Evolutionary conservation across 495 filamentous ascomycete genomes (phyloP).

Genomic region (Neurospora pannonica): DNA sequence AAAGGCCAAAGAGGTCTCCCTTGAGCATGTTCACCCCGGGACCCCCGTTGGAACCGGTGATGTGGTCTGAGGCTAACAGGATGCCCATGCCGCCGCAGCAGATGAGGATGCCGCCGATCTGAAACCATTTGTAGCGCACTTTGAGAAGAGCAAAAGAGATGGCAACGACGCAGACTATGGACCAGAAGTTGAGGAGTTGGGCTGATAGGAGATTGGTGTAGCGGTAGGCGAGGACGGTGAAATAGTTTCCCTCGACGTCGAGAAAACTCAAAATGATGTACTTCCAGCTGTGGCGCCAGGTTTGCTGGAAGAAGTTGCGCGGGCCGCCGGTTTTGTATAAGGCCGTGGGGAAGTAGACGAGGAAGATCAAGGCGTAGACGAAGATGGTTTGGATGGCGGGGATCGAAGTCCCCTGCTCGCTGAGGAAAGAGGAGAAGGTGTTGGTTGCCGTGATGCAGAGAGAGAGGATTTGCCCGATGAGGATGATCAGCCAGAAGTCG

Average conservation of each 20-base stretch:
- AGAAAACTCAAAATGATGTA: constrained; percentile 88
- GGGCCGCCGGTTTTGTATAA: constrained; percentile 66
- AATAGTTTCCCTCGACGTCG: constrained; percentile 96
- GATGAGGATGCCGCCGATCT: constrained; percentile 77
- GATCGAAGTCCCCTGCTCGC: constrained; percentile 59
- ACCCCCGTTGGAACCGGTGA: constrained; percentile 57
- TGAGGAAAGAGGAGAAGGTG: constrained; percentile 75
- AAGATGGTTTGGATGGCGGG: constrained; percentile 97
- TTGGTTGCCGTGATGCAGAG: constrained; percentile 84
- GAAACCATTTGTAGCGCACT: constrained; percentile 80
- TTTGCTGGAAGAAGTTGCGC: constrained; percentile 54
- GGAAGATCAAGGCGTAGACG: constrained; percentile 78
- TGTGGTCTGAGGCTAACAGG: constrained; percentile 78
- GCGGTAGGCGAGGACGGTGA: constrained; percentile 86
- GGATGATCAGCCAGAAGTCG: constrained; percentile 78
- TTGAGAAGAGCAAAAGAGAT: constrained; percentile 72
- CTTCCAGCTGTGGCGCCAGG: constrained; percentile 74
- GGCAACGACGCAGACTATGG: constrained; percentile 84
- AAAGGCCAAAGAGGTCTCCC: constrained; percentile 84
- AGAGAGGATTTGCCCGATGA: constrained; percentile 77
- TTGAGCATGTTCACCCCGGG: constrained; percentile 64
- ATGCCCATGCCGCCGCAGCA: constrained; percentile 91
- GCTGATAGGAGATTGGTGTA: constrained; percentile 87
- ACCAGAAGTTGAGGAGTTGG: constrained; percentile 98
- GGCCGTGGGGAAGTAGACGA: constrained; percentile 75